Evolutionary conservation across 495 filamentous ascomycete genomes (phyloP).

Genomic region (Trichodelitschia bisporula): DNA sequence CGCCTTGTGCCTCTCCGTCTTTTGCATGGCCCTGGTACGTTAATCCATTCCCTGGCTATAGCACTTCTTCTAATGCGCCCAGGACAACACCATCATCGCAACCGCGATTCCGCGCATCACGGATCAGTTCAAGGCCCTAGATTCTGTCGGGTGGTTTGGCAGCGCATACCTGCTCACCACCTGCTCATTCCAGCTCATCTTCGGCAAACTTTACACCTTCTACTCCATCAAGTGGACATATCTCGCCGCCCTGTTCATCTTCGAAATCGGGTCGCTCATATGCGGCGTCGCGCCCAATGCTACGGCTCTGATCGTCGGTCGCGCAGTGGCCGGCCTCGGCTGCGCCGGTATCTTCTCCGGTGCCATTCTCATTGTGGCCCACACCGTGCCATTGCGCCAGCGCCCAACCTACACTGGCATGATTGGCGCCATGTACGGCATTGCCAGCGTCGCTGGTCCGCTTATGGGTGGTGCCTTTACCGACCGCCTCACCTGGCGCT

Average conservation of each 20-base stretch:
- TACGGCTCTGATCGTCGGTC: slow-evolving; percentile 10
- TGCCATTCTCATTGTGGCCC: slow-evolving; percentile 12
- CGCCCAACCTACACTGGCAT: slow-evolving; percentile 11
- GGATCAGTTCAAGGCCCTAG: slow-evolving; percentile 46
- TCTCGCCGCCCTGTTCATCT: slow-evolving; percentile 9
- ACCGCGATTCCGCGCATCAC: slow-evolving; percentile 72
- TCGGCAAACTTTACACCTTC: slow-evolving; percentile 20
- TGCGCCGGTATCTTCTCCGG: slow-evolving; percentile 12
- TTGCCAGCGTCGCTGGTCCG: slow-evolving; percentile 10
- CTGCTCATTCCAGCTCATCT: slow-evolving; percentile 20
- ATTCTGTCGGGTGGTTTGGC: slow-evolving; percentile 68
- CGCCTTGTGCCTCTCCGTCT: slow-evolving; percentile 35
- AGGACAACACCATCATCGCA: slow-evolving; percentile 60
- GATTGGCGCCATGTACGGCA: slow-evolving; percentile 12
- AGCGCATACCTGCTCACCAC: slow-evolving; percentile 48
- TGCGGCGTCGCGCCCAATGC: slow-evolving; percentile 11
- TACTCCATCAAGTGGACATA: slow-evolving; percentile 20
- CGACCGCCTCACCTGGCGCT: slow-evolving; percentile 13
- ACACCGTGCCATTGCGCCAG: slow-evolving; percentile 9
- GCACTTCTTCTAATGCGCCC: neutral
- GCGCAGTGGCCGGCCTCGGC: slow-evolving; percentile 14
- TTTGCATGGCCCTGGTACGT: slow-evolving; percentile 36
- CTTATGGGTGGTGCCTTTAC: slow-evolving; percentile 17
- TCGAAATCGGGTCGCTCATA: slow-evolving; percentile 11
- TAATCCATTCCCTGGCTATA: neutral